Conservation (phyloP, 2,329 filamentous ascomycete species). For the Monosporascus sp. region DNA sequence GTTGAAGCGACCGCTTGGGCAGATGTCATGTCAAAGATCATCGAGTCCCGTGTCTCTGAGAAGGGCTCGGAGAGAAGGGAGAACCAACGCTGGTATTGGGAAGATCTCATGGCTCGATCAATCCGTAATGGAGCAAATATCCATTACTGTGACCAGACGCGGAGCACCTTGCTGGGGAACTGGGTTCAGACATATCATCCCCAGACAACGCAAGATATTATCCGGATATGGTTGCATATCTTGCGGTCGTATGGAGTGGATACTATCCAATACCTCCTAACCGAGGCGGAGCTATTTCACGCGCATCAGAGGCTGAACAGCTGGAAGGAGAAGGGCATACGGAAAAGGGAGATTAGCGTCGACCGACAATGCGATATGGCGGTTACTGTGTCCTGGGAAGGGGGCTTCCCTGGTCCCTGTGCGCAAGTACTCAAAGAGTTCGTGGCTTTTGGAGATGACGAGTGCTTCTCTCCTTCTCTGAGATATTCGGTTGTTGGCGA, state of each 20-base stretch:
- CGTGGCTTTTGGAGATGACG: neutral
- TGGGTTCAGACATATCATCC: neutral
- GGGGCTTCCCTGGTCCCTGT: neutral
- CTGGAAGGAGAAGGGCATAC: neutral
- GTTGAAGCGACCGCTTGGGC: neutral
- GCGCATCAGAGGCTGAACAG: neutral
- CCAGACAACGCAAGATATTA: neutral
- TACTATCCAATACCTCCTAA: neutral
- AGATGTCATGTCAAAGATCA: neutral
- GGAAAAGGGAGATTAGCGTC: neutral
- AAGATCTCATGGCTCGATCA: neutral
- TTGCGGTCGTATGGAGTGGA: neutral
- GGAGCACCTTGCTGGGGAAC: neutral
- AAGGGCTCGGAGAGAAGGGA: neutral
- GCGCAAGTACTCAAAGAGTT: neutral
- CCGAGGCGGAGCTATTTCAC: neutral
- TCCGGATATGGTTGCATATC: neutral
- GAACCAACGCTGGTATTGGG: neutral
- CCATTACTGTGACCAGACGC: neutral
- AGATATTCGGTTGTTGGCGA: neutral
- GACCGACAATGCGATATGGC: neutral
- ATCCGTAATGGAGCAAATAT: neutral
- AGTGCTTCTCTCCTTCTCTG: neutral
- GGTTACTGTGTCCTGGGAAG: neutral
- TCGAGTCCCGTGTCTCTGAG: neutral